Evolutionary conservation across 176 grass and related monocot genomes (phyloP).

Genomic region (Paspalum notatum): DNA sequence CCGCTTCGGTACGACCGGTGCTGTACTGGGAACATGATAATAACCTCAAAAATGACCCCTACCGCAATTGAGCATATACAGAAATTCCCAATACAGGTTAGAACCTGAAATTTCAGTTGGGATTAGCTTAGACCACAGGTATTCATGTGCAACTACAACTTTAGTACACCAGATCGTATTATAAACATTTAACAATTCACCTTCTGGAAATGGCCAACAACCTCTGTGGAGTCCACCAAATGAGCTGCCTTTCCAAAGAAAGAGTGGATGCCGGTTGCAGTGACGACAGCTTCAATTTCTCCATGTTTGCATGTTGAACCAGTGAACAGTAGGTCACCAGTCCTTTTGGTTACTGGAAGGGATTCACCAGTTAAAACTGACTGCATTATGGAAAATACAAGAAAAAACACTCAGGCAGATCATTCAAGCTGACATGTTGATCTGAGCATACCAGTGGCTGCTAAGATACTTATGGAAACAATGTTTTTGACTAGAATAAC

Average conservation of each 20-base stretch:
- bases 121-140: neutral
- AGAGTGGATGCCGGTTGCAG: slow-evolving; percentile 63
- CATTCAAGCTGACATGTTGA: neutral
- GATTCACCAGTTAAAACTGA: slow-evolving; percentile 86
- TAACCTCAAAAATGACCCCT: slow-evolving; percentile 78
- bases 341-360: slow-evolving; percentile 69
- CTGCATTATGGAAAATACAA: slow-evolving; percentile 43
- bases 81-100: slow-evolving; percentile 86
- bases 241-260: slow-evolving; percentile 81
- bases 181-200: slow-evolving; percentile 35
- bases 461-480: neutral
- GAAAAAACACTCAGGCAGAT: neutral
- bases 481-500: neutral
- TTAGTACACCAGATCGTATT: neutral
- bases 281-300: slow-evolving; percentile 73
- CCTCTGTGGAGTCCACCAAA: slow-evolving; percentile 79
- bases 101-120: slow-evolving; percentile 59
- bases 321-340: slow-evolving; percentile 64
- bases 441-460: neutral
- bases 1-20: slow-evolving; percentile 67
- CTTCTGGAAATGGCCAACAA: slow-evolving; percentile 86
- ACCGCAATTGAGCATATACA: slow-evolving; percentile 84
- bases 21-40: slow-evolving; percentile 84
- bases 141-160: neutral
- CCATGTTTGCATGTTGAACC: slow-evolving; percentile 88